phyloP scores from a whole-genome alignment of 208 protist species.

The Wallacemonas sp. region DNA sequence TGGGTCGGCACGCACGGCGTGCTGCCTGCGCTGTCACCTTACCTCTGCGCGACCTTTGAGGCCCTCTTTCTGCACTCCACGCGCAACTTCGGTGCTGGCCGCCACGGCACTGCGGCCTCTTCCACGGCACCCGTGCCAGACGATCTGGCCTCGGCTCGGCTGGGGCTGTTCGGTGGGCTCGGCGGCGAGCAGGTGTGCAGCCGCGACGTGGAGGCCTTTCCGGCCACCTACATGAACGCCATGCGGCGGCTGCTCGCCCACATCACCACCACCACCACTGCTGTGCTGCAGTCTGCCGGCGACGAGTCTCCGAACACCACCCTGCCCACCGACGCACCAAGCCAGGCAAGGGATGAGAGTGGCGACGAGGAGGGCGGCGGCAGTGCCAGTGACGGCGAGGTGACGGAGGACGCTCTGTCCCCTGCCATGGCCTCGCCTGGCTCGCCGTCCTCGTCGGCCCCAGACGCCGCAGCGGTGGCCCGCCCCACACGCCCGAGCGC shows the following conservation, averaged over 20 bases:
- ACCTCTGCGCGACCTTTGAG: slow-evolving; percentile 11
- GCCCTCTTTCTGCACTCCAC: slow-evolving; percentile 1
- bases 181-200: background rate
- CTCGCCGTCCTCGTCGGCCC: background rate
- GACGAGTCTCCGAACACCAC: too few species aligned
- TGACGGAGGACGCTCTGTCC: background rate
- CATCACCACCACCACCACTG: background rate
- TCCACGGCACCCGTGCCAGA: too few species aligned
- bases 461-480: background rate
- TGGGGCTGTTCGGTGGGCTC: background rate
- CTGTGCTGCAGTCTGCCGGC: too few species aligned
- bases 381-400: background rate
- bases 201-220: slow-evolving; percentile 13
- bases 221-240: slow-evolving; percentile 9
- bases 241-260: background rate
- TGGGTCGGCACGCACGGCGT: background rate
- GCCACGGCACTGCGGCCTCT: background rate
- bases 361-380: too few species aligned
- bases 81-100: background rate
- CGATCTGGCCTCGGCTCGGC: too few species aligned
- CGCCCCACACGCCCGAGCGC: background rate
- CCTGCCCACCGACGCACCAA: too few species aligned
- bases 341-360: too few species aligned
- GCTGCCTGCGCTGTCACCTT: background rate
- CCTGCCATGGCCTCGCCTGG: background rate